Percentiles rank a stretch among this genome's conserved stretches.
Evolutionary conservation across 2,329 filamentous ascomycete species (phyloP).

Genomic region (Chaetoscypha palmicola): DNA sequence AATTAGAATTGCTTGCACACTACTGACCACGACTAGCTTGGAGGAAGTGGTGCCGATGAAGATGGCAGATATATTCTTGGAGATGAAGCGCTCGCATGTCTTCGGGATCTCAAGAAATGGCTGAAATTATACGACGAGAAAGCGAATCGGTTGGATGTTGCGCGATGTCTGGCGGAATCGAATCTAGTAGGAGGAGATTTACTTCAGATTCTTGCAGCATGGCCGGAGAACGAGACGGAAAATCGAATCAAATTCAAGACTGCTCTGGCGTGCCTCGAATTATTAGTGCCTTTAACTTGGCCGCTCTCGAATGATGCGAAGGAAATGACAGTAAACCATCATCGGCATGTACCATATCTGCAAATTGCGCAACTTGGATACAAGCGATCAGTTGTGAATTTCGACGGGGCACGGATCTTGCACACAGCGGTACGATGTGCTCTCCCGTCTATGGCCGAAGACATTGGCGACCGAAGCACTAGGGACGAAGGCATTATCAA

Average conservation of each 20-base stretch:
- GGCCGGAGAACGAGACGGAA: constrained; percentile 65
- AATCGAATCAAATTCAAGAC: constrained; percentile 72
- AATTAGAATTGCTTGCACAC: constrained; percentile 9
- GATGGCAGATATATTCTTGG: constrained; percentile 81
- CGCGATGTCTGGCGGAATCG: constrained; percentile 82
- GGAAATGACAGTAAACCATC: constrained; percentile 85
- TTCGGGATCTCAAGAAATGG: constrained; percentile 94
- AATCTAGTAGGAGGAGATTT: constrained; percentile 89
- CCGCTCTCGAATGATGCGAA: constrained; percentile 73
- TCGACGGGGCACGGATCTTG: constrained; percentile 68
- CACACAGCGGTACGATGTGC: constrained; percentile 75
- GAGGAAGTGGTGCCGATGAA: constrained; percentile 72
- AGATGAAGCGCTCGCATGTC: constrained; percentile 84
- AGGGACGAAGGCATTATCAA: constrained; percentile 91
- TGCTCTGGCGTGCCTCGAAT: constrained; percentile 78
- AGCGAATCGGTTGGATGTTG: constrained; percentile 88
- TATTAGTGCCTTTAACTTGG: constrained; percentile 91
- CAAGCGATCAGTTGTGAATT: constrained; percentile 82
- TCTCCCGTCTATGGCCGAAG: constrained; percentile 76
- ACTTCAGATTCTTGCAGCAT: constrained; percentile 78
- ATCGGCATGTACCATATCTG: constrained; percentile 83
- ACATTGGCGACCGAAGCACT: constrained; percentile 65
- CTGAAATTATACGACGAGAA: constrained; percentile 91
- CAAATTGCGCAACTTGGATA: constrained; percentile 83
- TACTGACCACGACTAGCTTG: constrained; percentile 53